Evolutionary conservation across 306 rosid species (phyloP), one percentile per base, ranked within the genome.

Genomic region (Vigna radiata): DNA sequence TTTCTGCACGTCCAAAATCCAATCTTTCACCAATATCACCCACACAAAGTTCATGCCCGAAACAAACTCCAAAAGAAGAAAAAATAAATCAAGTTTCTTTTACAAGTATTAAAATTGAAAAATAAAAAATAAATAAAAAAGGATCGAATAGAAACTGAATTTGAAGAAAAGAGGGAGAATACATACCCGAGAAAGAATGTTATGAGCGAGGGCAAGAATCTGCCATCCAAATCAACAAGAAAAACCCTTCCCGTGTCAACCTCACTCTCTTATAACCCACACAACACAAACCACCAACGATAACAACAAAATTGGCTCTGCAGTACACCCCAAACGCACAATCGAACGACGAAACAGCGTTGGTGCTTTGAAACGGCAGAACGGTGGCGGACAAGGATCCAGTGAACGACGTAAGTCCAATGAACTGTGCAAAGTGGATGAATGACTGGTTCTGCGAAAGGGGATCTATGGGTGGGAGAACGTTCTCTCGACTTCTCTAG

Each of bases 151-250:
- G n/a, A 37, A 17, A 14, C 8, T 54, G 67, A 27, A 11, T 3
- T 14, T n/a, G 54, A 53, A 21, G 52, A 43, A 31, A 60, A 39
- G 64, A 44, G 74, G 52, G 43, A 54, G 55, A 55, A 18, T 29
- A 31, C 50, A 66, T 87, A 93, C 98, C 87, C 88, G 86, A 31
- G 96, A 94, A 86, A 94, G 80, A 70, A 94, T 80, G 48, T 88
- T 75, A 3, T 89, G 85, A 41, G 88, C 85, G 36, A 86, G 94
- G 23, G 92, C 96, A 37, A 91, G 88, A 70, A 72, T 77, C 85
- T 90, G 74, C 96, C 98, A 13, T 94, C 91, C 84, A 91, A 88
- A 79, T 94, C 94, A 52, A 91, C 82, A 31, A 85, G 55, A 73
- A 88, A 91, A 61, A 90, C 53, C 81, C 97, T 90, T 48, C 98